Evolutionary conservation across 768 basidiomycete species (phyloP).

Genomic region (Leucocoprinus leucothites): DNA sequence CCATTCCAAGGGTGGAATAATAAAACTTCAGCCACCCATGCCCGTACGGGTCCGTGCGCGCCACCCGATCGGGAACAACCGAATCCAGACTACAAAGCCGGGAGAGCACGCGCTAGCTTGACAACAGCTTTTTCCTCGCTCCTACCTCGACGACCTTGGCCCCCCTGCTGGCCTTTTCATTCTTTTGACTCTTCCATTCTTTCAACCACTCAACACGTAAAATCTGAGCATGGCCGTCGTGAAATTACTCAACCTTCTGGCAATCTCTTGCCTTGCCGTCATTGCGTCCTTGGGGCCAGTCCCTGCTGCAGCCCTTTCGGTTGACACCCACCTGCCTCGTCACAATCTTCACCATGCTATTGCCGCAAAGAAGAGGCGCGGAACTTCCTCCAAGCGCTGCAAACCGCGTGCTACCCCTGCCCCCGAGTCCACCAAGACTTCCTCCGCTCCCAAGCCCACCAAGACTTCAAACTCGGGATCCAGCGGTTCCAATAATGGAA

Average conservation of each 20-base stretch:
- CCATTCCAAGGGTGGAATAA: not conserved
- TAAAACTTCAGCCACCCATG: not conserved
- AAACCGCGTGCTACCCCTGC: constrained; percentile 43
- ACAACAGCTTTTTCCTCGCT: not conserved
- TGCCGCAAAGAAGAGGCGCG: constrained; percentile 50
- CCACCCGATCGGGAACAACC: constrained; percentile 7
- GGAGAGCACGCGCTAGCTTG: not conserved
- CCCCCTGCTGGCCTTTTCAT: constrained; percentile 23
- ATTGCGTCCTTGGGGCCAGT: constrained; percentile 44
- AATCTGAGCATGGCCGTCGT: constrained; percentile 36
- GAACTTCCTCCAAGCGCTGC: constrained; percentile 48
- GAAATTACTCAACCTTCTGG: constrained; percentile 56
- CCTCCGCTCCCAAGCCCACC: constrained; percentile 18
- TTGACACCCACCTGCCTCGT: constrained; percentile 42
- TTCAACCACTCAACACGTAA: constrained; percentile 16
- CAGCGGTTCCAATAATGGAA: too few relatives aligned
- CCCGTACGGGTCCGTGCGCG: constrained; percentile 12
- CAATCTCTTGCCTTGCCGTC: constrained; percentile 56
- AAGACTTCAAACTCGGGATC: not conserved
- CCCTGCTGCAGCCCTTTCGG: constrained; percentile 51
- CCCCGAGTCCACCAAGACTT: constrained; percentile 16
- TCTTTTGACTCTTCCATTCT: constrained; percentile 21
- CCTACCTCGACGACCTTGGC: constrained; percentile 16
- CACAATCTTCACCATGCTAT: constrained; percentile 41
- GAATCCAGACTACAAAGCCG: not conserved